Percentiles rank a stretch among this genome's conserved stretches.
Evolutionary conservation across 106 monocot genomes (phyloP).

Genomic region (Acorus calamus): DNA sequence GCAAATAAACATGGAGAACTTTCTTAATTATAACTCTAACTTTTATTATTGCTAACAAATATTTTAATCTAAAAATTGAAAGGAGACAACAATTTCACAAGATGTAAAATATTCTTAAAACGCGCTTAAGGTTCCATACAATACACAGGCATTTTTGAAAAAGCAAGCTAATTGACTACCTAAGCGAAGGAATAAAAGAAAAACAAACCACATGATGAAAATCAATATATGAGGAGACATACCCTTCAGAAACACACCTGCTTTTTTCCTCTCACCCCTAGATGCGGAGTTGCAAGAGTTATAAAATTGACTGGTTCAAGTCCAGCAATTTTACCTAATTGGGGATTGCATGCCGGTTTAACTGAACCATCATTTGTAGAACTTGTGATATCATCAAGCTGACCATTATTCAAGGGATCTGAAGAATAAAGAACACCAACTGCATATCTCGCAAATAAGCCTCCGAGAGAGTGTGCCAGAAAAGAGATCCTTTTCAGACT

Average conservation of each 20-base stretch:
- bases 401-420: conserved; percentile 6
- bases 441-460: conserved; percentile 88
- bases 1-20: no score
- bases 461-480: conserved; percentile 86
- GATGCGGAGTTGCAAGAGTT: conserved; percentile 94
- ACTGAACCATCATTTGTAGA: conserved; percentile 9
- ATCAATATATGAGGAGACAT: not conserved
- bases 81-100: no score
- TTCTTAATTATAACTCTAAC: no score
- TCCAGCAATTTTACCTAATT: conserved; percentile 48
- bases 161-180: no score
- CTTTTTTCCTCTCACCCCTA: conserved; percentile 85
- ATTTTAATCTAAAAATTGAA: no score
- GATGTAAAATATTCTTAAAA: no score
- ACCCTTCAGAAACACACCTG: conserved; percentile 39
- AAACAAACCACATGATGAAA: no score
- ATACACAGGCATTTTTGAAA: no score
- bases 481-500: conserved; percentile 85
- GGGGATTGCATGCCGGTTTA: conserved; percentile 6
- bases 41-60: no score
- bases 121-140: no score
- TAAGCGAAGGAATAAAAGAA: no score
- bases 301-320: conserved; percentile 83
- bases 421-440: conserved; percentile 60
- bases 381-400: conserved; percentile 2